phyloP scores from a whole-genome alignment of 1,284 basidiomycete species.

The Mycosarcoma mackinlayi region DNA sequence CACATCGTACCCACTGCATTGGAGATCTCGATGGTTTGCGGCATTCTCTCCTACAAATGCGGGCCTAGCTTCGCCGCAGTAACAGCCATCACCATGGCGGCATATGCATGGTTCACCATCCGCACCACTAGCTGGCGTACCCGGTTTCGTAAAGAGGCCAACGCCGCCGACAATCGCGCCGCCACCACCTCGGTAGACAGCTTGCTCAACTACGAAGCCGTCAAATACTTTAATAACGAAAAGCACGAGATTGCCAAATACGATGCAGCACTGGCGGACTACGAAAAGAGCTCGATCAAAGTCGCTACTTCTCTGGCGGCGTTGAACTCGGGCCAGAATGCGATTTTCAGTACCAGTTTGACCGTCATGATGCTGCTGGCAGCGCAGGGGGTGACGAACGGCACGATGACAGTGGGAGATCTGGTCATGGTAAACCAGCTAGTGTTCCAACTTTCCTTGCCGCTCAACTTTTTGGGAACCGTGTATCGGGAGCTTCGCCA shows the following conservation, averaged over 20 bases:
- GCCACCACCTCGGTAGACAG: slow-evolving; percentile 94
- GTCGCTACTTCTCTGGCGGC: slow-evolving; percentile 93
- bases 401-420: slow-evolving; percentile 97
- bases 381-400: slow-evolving; percentile 90
- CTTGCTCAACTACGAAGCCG: slow-evolving; percentile 96
- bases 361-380: slow-evolving; percentile 97
- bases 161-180: slow-evolving; percentile 94
- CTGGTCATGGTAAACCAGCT: slow-evolving; percentile 98
- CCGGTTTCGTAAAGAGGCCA: slow-evolving; percentile 91
- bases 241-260: slow-evolving; percentile 89
- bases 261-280: slow-evolving; percentile 85
- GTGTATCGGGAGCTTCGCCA: slow-evolving; percentile 97
- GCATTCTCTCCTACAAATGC: slow-evolving; percentile 95
- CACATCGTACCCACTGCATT: slow-evolving; percentile 94
- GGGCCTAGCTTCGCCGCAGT: slow-evolving; percentile 96
- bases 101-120: slow-evolving; percentile 97
- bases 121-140: slow-evolving; percentile 97
- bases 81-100: slow-evolving; percentile 83
- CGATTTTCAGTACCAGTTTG: slow-evolving; percentile 92
- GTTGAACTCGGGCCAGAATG: slow-evolving; percentile 94
- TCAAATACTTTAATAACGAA: slow-evolving; percentile 99
- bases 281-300: slow-evolving; percentile 91
- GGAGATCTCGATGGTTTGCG: slow-evolving; percentile 96
- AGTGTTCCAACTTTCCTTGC: slow-evolving; percentile 96
- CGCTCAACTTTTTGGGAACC: slow-evolving; percentile 94